phyloP scores from a whole-genome alignment of 495 filamentous ascomycete species.

The Lophium mytilinum region DNA sequence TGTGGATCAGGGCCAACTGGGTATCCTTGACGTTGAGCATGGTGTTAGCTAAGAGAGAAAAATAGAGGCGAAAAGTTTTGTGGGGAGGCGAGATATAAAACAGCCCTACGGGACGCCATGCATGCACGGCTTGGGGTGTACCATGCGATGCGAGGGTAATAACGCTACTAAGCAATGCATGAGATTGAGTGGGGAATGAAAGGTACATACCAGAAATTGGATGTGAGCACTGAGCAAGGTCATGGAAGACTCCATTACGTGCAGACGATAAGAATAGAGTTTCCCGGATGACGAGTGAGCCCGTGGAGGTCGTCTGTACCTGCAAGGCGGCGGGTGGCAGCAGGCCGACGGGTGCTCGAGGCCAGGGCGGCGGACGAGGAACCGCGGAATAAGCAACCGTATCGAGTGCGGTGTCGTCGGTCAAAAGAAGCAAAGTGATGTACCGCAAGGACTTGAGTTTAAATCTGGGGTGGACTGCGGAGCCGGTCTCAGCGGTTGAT shows the following conservation, averaged over 20 bases:
- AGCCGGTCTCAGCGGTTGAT: conserved; percentile 28
- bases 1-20: conserved; percentile 79
- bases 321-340: conserved; percentile 9
- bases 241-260: conserved; percentile 32
- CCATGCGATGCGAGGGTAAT: conserved; percentile 3
- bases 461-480: neutral
- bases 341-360: conserved; percentile 18
- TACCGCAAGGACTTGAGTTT: neutral
- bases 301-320: conserved; percentile 14
- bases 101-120: conserved; percentile 20
- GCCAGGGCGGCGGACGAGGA: conserved; percentile 4
- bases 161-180: neutral
- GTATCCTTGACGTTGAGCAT: conserved; percentile 59
- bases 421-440: conserved; percentile 3
- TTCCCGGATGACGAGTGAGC: conserved; percentile 4
- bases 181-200: conserved; percentile 16
- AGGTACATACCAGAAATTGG: conserved; percentile 31
- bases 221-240: conserved; percentile 33
- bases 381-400: conserved; percentile 26
- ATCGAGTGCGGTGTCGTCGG: conserved; percentile 11
- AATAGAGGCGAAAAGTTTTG: conserved; percentile 15
- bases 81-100: conserved; percentile 25
- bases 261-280: conserved; percentile 20
- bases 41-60: conserved; percentile 19
- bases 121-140: conserved; percentile 8